These are phyloP conservation scores for Penicillium parvum DNA, from an alignment of 495 filamentous ascomycete species.

Conservation along the genomic window DNA sequence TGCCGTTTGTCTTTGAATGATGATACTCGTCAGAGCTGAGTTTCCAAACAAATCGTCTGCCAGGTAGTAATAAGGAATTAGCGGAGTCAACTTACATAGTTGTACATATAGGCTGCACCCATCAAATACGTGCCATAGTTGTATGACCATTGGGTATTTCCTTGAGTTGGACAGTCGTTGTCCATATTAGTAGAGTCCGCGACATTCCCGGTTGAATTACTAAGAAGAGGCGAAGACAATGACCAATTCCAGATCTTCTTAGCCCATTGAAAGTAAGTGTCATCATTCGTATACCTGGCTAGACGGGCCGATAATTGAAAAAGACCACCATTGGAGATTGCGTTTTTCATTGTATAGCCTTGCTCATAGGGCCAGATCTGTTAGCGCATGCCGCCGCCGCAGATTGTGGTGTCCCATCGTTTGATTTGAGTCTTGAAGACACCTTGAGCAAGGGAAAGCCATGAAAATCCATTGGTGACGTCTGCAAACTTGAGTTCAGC, in stretches of 20 bases:
- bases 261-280: conserved; percentile 64
- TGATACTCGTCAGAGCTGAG: no score
- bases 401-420: conserved; percentile 48
- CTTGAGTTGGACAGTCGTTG: conserved; percentile 50
- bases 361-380: conserved; percentile 50
- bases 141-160: conserved; percentile 64
- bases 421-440: conserved; percentile 70
- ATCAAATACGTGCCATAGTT: conserved; percentile 65
- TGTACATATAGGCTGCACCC: conserved; percentile 71
- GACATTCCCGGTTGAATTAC: conserved; percentile 44
- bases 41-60: no score
- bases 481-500: conserved; percentile 50
- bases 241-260: conserved; percentile 65
- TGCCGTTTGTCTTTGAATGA: conserved; percentile 24
- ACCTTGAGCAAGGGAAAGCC: conserved; percentile 71
- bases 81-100: conserved; percentile 52
- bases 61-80: no score
- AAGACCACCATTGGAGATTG: conserved; percentile 63
- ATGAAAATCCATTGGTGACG: conserved; percentile 51
- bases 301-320: conserved; percentile 68
- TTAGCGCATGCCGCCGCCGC: conserved; percentile 52
- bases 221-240: conserved; percentile 44
- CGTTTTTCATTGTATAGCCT: conserved; percentile 64
- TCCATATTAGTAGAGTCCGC: conserved; percentile 57
- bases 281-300: conserved; percentile 60